Conservation (phyloP, 1,139 yeast genomes). For the Spathaspora sp. region DNA sequence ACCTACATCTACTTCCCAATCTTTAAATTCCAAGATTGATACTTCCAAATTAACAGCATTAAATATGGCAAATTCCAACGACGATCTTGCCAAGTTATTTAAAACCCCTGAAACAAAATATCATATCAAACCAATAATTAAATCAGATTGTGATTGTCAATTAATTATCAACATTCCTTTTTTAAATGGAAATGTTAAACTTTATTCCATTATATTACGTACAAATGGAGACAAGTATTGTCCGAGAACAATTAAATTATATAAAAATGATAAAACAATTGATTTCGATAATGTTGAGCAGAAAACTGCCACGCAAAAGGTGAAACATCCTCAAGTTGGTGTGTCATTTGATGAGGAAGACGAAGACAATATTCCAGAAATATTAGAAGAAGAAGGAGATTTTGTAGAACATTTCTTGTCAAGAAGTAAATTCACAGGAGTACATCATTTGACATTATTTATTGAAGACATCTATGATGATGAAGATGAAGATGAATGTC, state of each 20-base stretch:
- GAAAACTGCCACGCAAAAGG: constrained; percentile 48
- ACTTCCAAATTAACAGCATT: constrained; percentile 61
- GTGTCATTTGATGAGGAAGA: constrained; percentile 31
- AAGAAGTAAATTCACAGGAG: constrained; percentile 70
- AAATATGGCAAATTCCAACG: constrained; percentile 56
- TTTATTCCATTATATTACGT: constrained; percentile 71
- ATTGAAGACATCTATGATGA: constrained; percentile 68
- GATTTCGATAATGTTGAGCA: constrained; percentile 68
- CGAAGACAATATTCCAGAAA: constrained; percentile 37
- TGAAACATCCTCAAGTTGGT: constrained; percentile 69
- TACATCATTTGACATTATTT: constrained; percentile 65
- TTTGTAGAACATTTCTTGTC: constrained; percentile 86
- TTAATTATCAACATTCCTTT: constrained; percentile 73
- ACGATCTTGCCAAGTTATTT: constrained; percentile 56
- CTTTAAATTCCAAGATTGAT: constrained; percentile 62
- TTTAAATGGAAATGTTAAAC: constrained; percentile 67
- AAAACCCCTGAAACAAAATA: constrained; percentile 39
- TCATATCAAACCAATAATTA: constrained; percentile 47
- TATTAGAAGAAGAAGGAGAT: constrained; percentile 39
- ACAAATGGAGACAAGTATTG: constrained; percentile 63
- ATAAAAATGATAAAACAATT: constrained; percentile 64
- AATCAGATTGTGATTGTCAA: constrained; percentile 83
- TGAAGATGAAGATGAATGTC: constrained; percentile 52
- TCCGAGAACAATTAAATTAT: constrained; percentile 68
- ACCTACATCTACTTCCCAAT: constrained; percentile 69